phyloP scores from a whole-genome alignment of 1,139 yeast genomes.

The Meyerozyma elateridarum region DNA sequence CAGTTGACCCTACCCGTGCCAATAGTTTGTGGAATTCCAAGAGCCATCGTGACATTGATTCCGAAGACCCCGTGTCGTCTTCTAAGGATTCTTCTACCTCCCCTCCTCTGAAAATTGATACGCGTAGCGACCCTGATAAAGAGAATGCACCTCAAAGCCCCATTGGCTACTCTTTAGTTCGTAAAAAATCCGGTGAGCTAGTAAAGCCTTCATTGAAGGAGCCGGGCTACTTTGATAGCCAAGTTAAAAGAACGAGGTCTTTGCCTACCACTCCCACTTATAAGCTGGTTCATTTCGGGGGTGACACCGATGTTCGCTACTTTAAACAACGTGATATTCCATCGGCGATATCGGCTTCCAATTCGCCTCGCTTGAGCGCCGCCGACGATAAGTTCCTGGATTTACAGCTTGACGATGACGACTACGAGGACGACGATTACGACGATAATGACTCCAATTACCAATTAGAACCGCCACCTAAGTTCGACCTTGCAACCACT shows the following conservation, averaged over 20 bases:
- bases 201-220: slow-evolving; percentile 67
- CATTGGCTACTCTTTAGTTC: slow-evolving; percentile 33
- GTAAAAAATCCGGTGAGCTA: slow-evolving; percentile 77
- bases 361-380: slow-evolving; percentile 48
- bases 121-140: neutral
- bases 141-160: slow-evolving; percentile 5
- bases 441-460: slow-evolving; percentile 10
- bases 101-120: no score
- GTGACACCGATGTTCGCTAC: slow-evolving; percentile 60
- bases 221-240: slow-evolving; percentile 32
- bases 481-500: slow-evolving; percentile 14
- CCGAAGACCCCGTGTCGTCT: slow-evolving; percentile 3
- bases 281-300: slow-evolving; percentile 78
- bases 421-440: slow-evolving; percentile 24
- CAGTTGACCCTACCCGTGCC: slow-evolving; percentile 30
- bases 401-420: slow-evolving; percentile 15
- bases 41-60: slow-evolving; percentile 1
- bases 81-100: slow-evolving; percentile 4
- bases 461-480: slow-evolving; percentile 1
- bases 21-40: slow-evolving; percentile 25
- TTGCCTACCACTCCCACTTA: slow-evolving; percentile 72
- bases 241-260: slow-evolving; percentile 42
- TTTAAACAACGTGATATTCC: slow-evolving; percentile 72
- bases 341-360: slow-evolving; percentile 63
- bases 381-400: slow-evolving; percentile 14